Percentiles rank a stretch among this genome's conserved stretches.
phyloP scores from a whole-genome alignment of 176 grass and related monocot species.

The Aegilops umbellulata region DNA sequence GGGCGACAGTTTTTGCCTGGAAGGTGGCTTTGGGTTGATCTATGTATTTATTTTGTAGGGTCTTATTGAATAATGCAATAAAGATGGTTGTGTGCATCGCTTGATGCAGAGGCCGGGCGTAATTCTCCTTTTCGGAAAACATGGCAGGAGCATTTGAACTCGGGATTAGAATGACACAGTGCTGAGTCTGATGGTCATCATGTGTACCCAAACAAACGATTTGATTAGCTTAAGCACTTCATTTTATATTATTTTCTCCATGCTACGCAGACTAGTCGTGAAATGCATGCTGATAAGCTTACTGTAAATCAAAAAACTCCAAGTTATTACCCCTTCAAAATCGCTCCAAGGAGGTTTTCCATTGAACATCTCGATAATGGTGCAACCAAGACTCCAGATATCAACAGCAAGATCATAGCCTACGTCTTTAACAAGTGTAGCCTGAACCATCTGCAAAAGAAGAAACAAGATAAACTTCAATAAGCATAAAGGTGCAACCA shows the following conservation, averaged over 20 bases:
- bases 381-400: slow-evolving; percentile 98
- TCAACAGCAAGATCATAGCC: slow-evolving; percentile 89
- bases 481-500: not conserved
- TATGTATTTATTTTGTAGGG: no score
- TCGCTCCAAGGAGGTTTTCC: slow-evolving; percentile 91
- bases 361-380: slow-evolving; percentile 91
- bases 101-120: no score
- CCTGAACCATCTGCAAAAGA: slow-evolving; percentile 67
- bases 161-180: not conserved
- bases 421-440: slow-evolving; percentile 59
- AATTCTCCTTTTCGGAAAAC: no score
- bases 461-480: slow-evolving; percentile 23
- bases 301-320: slow-evolving; percentile 16
- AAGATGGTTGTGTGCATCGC: no score
- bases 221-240: slow-evolving; percentile 9
- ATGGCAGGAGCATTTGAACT: no score
- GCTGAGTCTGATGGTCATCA: not conserved
- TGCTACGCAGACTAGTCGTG: slow-evolving; percentile 8
- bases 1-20: no score
- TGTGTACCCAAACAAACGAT: not conserved
- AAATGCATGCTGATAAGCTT: slow-evolving; percentile 26
- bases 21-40: no score
- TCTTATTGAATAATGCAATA: no score
- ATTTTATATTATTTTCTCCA: slow-evolving; percentile 12
- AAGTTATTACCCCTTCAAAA: slow-evolving; percentile 80